Conservation (phyloP, 805 yeast genomes). For the Kodamaea jinghongensis region DNA sequence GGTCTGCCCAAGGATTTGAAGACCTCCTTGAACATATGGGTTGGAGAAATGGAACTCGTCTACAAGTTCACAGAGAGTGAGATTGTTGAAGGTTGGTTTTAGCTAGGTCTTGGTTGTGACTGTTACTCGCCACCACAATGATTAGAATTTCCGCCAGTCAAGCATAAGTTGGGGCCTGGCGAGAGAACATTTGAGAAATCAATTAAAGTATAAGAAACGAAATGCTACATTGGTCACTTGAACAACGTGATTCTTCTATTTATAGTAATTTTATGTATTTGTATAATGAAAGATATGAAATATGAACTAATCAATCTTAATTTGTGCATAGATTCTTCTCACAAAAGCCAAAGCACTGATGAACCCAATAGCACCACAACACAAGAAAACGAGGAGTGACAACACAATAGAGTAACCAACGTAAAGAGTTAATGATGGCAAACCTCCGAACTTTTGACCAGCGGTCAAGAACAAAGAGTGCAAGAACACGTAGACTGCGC, state of each 20-base stretch:
- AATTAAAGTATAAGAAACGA: no score
- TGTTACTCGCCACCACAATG: no score
- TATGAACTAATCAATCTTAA: slow-evolving; percentile 65
- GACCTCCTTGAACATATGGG: no score
- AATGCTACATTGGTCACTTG: no score
- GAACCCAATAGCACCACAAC: slow-evolving; percentile 89
- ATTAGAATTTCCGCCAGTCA: no score
- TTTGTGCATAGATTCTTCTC: slow-evolving; percentile 74
- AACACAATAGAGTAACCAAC: slow-evolving; percentile 78
- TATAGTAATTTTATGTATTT: no score
- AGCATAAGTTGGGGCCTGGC: no score
- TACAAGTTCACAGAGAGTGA: slow-evolving; percentile 31
- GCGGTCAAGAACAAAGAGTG: slow-evolving; percentile 77
- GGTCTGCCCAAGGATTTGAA: no score
- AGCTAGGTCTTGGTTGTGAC: no score
- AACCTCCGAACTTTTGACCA: slow-evolving; percentile 62
- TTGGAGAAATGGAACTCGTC: slow-evolving; percentile 10
- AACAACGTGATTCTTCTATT: no score
- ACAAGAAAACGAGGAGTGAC: slow-evolving; percentile 66
- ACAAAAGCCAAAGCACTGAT: slow-evolving; percentile 70
- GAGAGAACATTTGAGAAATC: no score
- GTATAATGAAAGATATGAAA: slow-evolving; percentile 1
- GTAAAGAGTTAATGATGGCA: slow-evolving; percentile 74
- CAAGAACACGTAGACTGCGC: slow-evolving; percentile 77
- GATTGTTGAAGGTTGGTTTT: slow-evolving; percentile 36